Base-by-base conservation (phyloP, 2,329 filamentous ascomycete species). In the Meredithiella fracta region DNA sequence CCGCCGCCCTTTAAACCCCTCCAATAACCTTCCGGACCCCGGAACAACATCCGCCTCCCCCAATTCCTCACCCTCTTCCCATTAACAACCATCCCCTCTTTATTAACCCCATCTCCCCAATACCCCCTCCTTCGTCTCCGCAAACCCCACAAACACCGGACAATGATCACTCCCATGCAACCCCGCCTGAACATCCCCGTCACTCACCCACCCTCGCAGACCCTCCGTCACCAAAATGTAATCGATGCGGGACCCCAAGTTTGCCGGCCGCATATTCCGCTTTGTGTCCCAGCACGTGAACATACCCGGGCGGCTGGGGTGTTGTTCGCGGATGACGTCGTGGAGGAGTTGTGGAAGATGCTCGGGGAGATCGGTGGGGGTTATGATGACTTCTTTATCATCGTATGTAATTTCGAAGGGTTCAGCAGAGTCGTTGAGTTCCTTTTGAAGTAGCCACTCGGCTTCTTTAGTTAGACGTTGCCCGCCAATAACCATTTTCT, bases 221-320 rank as follows among this genome's bases (percentile, higher is more conserved):
- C 78, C 77, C 42, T 83, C 73, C 61, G 82, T 92, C 65, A 88
- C 94, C 2, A 97, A 75, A 17, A 98, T 78, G 67, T 94, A 97
- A 67, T 98, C 92, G 62, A 97, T 97, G 37, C 92, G 80, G 55
- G 86, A 85, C 4, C 92, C 92, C 67, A 85, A 94, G 66, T 97
- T 97, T 2, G 86, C 89, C 2, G 91, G 91, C n/a, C 92, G 77
- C n/a, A 87, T 86, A 67, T 97, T 97, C 64, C 89, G 85, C 66
- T 86, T 90, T 53, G 87, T 90, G 60, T 97, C 89, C 91, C 91
- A 97, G 67, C 91, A 95, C 0, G 92, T 97, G 67, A 88, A 97
- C 92, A 98, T 97, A 59, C 88, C 88, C 60, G 74, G 73, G 40
- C 92, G 77, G n/a, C 72, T 69, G 0, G 86, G 85, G 64, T 96